Percentiles rank a stretch among this genome's conserved stretches.
Conservation (phyloP, 257 asterid genomes). For the Solanum tarijense region DNA sequence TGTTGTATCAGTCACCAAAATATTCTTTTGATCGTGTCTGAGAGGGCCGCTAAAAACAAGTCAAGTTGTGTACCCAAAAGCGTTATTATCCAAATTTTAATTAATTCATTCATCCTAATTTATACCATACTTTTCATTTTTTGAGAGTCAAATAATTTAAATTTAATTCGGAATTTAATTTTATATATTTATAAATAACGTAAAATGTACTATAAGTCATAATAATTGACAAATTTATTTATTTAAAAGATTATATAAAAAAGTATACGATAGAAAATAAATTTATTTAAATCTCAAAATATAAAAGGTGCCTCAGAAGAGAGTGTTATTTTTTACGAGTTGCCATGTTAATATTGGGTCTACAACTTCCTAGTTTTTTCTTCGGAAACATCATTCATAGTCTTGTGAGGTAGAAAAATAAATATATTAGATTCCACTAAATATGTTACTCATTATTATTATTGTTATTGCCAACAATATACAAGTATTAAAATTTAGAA, state of each 20-base stretch:
- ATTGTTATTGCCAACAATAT: not conserved
- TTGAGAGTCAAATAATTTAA: no score
- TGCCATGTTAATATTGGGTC: not conserved
- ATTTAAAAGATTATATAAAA: no score
- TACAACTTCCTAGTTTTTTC: not conserved
- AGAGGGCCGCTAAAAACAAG: not conserved
- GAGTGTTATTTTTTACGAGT: not conserved
- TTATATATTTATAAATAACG: no score
- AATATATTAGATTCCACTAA: not conserved
- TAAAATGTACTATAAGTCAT: no score
- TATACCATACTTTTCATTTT: not conserved
- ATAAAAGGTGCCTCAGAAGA: no score
- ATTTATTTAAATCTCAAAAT: no score
- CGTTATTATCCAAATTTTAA: not conserved
- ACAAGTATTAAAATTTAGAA: not conserved
- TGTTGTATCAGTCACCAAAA: not conserved
- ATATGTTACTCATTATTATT: not conserved
- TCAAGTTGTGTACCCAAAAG: not conserved
- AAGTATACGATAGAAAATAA: no score
- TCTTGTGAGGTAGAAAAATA: not conserved
- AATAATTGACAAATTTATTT: not conserved
- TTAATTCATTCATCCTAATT: no score
- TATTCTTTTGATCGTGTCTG: not conserved
- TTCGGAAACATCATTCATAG: not conserved
- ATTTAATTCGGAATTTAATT: rapidly evolving